Conservation (phyloP, 1,284 basidiomycete genomes). For the Cyathus olla region DNA sequence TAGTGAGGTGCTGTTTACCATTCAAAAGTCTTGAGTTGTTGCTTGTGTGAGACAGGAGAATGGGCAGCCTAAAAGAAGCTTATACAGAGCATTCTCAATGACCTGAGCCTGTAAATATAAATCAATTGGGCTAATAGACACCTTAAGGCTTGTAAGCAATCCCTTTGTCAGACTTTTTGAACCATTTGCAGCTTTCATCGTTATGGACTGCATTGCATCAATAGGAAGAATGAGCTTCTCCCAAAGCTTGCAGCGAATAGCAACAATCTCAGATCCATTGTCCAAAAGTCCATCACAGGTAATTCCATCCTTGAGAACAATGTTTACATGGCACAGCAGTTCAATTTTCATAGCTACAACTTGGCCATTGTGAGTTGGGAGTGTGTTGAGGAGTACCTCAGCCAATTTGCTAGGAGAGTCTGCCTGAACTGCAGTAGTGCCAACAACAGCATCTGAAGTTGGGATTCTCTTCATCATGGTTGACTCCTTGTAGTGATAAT, state of each 20-base stretch:
- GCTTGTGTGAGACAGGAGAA: neutral
- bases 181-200: slow-evolving; percentile 7
- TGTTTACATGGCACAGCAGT: neutral
- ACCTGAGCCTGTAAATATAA: slow-evolving; percentile 2
- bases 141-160: slow-evolving; percentile 3
- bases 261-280: slow-evolving; percentile 11
- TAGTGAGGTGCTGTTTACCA: neutral
- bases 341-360: neutral
- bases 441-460: neutral
- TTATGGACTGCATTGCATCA: neutral
- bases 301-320: neutral
- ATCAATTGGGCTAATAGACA: neutral
- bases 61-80: neutral
- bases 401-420: neutral
- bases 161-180: neutral
- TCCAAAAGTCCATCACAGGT: slow-evolving; percentile 6
- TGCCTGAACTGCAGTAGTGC: neutral
- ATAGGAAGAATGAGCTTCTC: slow-evolving; percentile 2
- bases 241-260: slow-evolving; percentile 3
- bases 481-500: slow-evolving; percentile 19
- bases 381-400: neutral
- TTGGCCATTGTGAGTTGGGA: neutral
- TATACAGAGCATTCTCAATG: neutral
- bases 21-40: neutral
- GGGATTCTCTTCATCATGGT: slow-evolving; percentile 14